Conservation (phyloP, 2,329 filamentous ascomycete genomes). For the Trichoderma guizhouense region DNA sequence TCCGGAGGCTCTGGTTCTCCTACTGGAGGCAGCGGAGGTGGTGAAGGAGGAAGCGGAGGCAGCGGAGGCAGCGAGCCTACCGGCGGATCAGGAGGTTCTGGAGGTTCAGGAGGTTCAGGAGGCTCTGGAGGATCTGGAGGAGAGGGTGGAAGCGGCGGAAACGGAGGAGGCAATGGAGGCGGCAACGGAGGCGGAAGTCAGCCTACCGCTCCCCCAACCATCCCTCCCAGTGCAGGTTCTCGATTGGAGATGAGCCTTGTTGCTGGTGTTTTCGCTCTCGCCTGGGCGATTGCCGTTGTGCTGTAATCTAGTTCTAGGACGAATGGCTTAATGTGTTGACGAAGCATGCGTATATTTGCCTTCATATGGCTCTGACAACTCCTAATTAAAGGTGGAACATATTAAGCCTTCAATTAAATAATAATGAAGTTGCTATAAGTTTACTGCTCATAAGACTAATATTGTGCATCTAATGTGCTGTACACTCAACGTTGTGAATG, state of each 20-base stretch:
- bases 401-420: background rate
- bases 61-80: background rate
- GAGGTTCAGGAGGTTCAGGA: background rate
- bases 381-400: background rate
- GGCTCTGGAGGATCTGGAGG: constrained; percentile 1
- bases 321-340: background rate
- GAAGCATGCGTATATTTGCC: background rate
- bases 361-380: background rate
- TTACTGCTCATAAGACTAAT: background rate
- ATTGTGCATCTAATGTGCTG: background rate
- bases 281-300: constrained; percentile 25
- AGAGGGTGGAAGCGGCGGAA: constrained; percentile 6
- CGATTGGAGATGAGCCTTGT: constrained; percentile 26
- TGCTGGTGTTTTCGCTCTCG: constrained; percentile 24
- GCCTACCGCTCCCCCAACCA: constrained; percentile 15
- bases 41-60: background rate
- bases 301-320: constrained; percentile 19
- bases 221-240: constrained; percentile 20
- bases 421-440: background rate
- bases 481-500: background rate
- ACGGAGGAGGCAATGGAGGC: constrained; percentile 9
- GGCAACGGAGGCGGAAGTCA: constrained; percentile 12
- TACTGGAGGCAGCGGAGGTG: background rate
- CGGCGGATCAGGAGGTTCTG: constrained; percentile 9
- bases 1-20: background rate